These are phyloP conservation scores for Penicillium occitanis DNA, from an alignment of 2,329 filamentous ascomycete species.

Conservation along the genomic window DNA sequence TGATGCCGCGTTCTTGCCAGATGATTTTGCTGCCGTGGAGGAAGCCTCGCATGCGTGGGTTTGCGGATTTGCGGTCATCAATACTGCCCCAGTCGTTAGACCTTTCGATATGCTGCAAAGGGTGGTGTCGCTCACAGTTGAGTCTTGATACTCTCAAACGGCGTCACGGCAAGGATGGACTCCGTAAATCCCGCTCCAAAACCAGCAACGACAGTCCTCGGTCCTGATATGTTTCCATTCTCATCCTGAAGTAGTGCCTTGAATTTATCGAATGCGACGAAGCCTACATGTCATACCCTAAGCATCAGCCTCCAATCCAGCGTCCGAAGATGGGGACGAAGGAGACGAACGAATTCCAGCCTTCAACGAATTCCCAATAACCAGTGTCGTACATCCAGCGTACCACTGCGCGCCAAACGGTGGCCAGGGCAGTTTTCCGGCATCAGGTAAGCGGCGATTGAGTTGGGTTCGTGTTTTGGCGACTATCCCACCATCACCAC, in stretches of 20 bases:
- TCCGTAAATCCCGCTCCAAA: conserved; percentile 95
- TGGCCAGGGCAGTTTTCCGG: conserved; percentile 89
- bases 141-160: conserved; percentile 97
- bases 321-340: too few species aligned
- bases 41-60: conserved; percentile 87
- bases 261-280: conserved; percentile 95
- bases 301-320: neutral
- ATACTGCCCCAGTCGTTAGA: conserved; percentile 49
- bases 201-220: conserved; percentile 85
- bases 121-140: conserved; percentile 61
- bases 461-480: conserved; percentile 94
- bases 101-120: neutral
- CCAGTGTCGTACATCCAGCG: conserved; percentile 92
- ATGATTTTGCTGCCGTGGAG: conserved; percentile 87
- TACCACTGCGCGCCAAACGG: conserved; percentile 95
- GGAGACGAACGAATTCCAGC: conserved; percentile 72
- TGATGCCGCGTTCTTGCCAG: conserved; percentile 78
- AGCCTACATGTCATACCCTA: conserved; percentile 54
- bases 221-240: conserved; percentile 84
- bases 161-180: conserved; percentile 88
- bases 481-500: conserved; percentile 53
- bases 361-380: conserved; percentile 95
- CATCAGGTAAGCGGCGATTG: conserved; percentile 76
- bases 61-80: conserved; percentile 84
- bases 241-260: conserved; percentile 78